phyloP scores from a whole-genome alignment of 352 stramenopile genomes.

The Globisporangium solare region DNA sequence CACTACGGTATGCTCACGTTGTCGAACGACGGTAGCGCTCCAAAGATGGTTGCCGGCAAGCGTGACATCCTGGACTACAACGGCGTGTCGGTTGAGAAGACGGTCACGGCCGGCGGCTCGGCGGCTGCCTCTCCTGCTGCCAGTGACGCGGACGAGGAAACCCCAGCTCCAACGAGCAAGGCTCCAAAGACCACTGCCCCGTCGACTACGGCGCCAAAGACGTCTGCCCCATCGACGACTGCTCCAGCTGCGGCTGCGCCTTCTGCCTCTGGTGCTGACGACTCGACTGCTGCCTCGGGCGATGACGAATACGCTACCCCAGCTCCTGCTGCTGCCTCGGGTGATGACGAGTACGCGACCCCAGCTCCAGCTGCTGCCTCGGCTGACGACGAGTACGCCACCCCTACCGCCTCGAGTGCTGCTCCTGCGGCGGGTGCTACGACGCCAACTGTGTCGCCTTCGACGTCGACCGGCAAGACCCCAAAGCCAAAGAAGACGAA shows the following conservation, averaged over 20 bases:
- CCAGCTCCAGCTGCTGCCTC: slow-evolving; percentile 1
- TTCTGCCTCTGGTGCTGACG: no score
- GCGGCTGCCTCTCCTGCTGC: background rate
- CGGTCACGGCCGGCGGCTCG: slow-evolving; percentile 3
- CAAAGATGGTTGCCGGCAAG: slow-evolving; percentile 34
- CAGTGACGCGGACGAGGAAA: background rate
- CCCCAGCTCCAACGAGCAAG: background rate
- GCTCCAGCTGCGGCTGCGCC: no score
- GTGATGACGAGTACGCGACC: background rate
- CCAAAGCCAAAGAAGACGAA: slow-evolving; percentile 1
- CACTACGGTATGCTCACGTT: slow-evolving; percentile 67
- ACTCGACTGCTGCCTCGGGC: no score
- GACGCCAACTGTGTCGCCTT: slow-evolving; percentile 1
- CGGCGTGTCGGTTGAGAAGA: slow-evolving; percentile 52
- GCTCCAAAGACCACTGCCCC: background rate
- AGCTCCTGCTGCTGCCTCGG: background rate
- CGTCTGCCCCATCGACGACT: background rate
- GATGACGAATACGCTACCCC: no score
- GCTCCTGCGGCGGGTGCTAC: slow-evolving; percentile 5
- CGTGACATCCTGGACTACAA: slow-evolving; percentile 67
- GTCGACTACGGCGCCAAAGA: background rate
- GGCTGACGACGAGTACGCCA: slow-evolving; percentile 11
- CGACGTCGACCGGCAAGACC: background rate
- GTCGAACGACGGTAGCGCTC: slow-evolving; percentile 45
- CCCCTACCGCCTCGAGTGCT: slow-evolving; percentile 3